Evolutionary conservation across 148 eudicot genomes (phyloP).

Genomic region (Rhododendron kiyosumense): DNA sequence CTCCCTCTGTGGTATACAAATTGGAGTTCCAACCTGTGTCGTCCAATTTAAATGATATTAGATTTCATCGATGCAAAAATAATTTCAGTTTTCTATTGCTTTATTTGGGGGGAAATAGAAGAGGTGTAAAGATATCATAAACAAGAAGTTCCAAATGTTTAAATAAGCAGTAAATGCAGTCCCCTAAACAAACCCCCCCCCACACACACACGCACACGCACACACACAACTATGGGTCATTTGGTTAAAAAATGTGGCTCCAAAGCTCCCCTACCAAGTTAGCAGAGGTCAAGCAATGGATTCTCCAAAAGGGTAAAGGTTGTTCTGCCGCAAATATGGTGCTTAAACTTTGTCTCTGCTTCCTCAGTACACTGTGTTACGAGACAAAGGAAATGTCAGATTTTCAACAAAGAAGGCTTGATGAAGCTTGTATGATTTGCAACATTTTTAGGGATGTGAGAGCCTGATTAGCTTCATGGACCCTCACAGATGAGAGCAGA

Average conservation of each 20-base stretch:
- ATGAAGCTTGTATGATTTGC: background rate
- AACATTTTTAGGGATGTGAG: background rate
- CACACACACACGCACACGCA: no score
- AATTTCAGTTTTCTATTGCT: background rate
- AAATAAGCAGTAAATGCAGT: background rate
- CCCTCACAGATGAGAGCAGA: background rate
- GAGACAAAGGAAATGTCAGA: background rate
- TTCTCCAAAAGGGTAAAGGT: background rate
- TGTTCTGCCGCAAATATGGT: background rate
- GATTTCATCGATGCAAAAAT: background rate
- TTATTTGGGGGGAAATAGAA: background rate
- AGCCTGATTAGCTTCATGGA: background rate
- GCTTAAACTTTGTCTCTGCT: background rate
- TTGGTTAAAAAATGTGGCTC: background rate
- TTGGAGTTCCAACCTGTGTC: slow-evolving; percentile 80
- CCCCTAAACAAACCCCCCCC: background rate
- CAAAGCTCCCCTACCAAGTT: background rate
- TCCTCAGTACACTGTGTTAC: background rate
- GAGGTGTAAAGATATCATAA: background rate
- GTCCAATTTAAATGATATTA: slow-evolving; percentile 2
- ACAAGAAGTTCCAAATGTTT: background rate
- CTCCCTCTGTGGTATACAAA: slow-evolving; percentile 69
- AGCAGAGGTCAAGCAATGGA: background rate
- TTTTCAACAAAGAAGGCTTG: background rate
- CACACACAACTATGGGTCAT: background rate